These are phyloP conservation scores for Coemansia sp. DNA, from an alignment of 192 early-diverging fungal genomes.

Conservation along the genomic window DNA sequence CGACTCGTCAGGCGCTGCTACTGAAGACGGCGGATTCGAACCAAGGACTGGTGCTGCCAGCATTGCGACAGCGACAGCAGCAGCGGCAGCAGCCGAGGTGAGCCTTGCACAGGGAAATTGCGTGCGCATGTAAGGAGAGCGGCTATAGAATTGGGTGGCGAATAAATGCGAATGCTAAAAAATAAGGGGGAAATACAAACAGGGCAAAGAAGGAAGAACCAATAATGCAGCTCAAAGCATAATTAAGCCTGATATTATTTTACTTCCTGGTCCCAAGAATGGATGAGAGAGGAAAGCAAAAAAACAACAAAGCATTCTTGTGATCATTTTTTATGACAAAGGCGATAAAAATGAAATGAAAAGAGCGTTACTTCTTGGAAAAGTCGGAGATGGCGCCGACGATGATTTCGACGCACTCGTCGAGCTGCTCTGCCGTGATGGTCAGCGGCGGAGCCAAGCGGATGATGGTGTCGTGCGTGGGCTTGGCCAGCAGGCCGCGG, in stretches of 20 bases:
- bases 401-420: slow-evolving; percentile 79
- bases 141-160: too few relatives aligned
- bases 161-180: not conserved
- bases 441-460: slow-evolving; percentile 92
- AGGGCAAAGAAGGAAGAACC: not conserved
- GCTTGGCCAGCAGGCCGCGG: slow-evolving; percentile 94
- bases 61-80: not conserved
- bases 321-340: too few relatives aligned
- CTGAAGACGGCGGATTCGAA: not conserved
- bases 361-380: slow-evolving; percentile 10
- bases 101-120: not conserved
- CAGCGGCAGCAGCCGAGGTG: not conserved
- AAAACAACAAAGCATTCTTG: too few relatives aligned
- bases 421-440: slow-evolving; percentile 91
- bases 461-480: slow-evolving; percentile 98
- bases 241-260: too few relatives aligned
- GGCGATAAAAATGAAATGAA: too few relatives aligned
- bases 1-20: slow-evolving; percentile 33
- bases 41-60: not conserved
- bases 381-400: slow-evolving; percentile 70
- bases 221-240: not conserved
- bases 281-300: too few relatives aligned
- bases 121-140: not conserved
- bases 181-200: not conserved
- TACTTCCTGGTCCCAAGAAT: too few relatives aligned